Percentiles rank a stretch among this genome's conserved stretches.
Evolutionary conservation across 2,329 filamentous ascomycete species (phyloP).

Genomic region (Epichloe glyceriae): DNA sequence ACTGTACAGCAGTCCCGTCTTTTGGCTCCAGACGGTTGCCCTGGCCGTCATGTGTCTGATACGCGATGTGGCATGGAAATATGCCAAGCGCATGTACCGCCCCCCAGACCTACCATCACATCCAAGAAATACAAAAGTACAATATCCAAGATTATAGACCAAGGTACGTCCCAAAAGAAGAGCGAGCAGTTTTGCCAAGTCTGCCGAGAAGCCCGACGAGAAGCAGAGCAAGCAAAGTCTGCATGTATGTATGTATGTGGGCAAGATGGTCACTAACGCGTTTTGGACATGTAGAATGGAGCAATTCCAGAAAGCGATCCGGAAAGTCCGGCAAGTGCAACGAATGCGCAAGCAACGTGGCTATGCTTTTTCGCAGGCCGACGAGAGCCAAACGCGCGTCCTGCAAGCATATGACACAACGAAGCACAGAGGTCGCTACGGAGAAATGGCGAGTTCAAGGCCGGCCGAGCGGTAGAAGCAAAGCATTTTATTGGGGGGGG

Average conservation of each 20-base stretch:
- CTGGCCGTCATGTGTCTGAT: slow-evolving; percentile 72
- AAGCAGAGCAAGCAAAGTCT: too few species aligned
- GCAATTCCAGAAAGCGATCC: slow-evolving; percentile 98
- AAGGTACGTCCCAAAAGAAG: slow-evolving; percentile 41
- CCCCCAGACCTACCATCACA: slow-evolving; percentile 95
- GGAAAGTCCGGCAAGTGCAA: slow-evolving; percentile 95
- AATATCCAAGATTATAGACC: slow-evolving; percentile 98
- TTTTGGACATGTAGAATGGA: slow-evolving; percentile 58
- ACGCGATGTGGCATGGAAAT: slow-evolving; percentile 93
- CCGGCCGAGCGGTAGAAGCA: slow-evolving; percentile 13
- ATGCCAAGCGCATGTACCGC: slow-evolving; percentile 91
- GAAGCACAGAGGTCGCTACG: slow-evolving; percentile 77
- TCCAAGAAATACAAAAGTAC: slow-evolving; percentile 99
- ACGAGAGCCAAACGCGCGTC: slow-evolving; percentile 89
- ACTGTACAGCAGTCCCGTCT: slow-evolving; percentile 68
- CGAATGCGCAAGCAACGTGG: slow-evolving; percentile 98
- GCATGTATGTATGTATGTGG: too few species aligned
- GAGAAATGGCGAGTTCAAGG: slow-evolving; percentile 66
- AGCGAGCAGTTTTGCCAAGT: too few species aligned
- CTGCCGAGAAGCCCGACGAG: too few species aligned
- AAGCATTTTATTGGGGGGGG: background rate
- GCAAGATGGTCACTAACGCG: too few species aligned
- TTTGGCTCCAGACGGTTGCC: slow-evolving; percentile 81
- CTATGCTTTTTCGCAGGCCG: slow-evolving; percentile 95
- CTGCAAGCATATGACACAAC: slow-evolving; percentile 98